Evolutionary conservation across 2,329 filamentous ascomycete species (phyloP).

Genomic region (Herpotrichia juniperi): DNA sequence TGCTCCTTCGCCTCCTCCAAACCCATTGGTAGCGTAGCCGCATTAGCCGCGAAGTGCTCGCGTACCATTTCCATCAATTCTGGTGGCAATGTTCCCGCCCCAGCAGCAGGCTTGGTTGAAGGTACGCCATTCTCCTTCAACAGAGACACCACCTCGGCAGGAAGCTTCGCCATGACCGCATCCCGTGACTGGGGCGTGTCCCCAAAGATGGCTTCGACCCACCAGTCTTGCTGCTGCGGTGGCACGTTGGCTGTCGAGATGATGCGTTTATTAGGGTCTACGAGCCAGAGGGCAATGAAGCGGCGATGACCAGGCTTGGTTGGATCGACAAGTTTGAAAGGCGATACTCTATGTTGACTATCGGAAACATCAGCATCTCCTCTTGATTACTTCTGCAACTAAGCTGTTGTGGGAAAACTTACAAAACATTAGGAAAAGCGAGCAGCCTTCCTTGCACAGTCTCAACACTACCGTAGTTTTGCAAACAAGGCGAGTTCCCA

Average conservation of each 20-base stretch:
- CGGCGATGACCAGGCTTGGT: constrained; percentile 61
- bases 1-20: constrained; percentile 22
- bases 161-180: too few species aligned
- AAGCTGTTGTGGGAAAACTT: neutral
- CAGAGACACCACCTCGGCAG: neutral
- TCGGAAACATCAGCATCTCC: neutral
- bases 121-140: constrained; percentile 12
- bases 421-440: constrained; percentile 59
- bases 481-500: constrained; percentile 26
- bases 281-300: constrained; percentile 64
- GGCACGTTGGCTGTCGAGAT: constrained; percentile 60
- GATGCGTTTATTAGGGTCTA: constrained; percentile 61
- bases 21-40: constrained; percentile 18
- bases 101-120: neutral
- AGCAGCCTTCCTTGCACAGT: constrained; percentile 58
- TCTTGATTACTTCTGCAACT: neutral
- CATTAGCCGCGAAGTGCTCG: constrained; percentile 8
- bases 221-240: constrained; percentile 58
- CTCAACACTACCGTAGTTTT: constrained; percentile 56
- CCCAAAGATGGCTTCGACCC: constrained; percentile 15
- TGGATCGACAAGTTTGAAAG: constrained; percentile 58
- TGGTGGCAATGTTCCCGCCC: constrained; percentile 12
- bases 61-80: constrained; percentile 24
- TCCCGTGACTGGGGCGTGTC: too few species aligned
- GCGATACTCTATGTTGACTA: constrained; percentile 27